A percentile compares a stretch with the other conserved stretches of the same genome.
phyloP scores from a whole-genome alignment of 768 basidiomycete genomes.

The Trametes cubensis region DNA sequence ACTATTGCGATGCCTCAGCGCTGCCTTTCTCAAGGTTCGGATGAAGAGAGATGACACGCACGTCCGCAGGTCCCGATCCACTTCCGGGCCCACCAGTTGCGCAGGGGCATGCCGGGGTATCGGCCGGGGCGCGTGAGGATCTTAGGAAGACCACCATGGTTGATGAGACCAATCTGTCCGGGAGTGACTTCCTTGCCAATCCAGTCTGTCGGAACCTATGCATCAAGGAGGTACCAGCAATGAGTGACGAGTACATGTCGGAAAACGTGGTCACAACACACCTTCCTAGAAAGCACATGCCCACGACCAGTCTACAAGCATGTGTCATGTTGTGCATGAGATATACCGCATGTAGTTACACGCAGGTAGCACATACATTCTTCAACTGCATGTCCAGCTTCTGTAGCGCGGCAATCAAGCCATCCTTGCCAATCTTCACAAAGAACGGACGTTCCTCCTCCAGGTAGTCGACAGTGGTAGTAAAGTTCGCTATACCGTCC shows the following conservation, averaged over 20 bases:
- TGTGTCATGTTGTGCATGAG: not conserved
- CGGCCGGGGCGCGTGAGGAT: constrained; percentile 73
- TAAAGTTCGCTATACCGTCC: constrained; percentile 37
- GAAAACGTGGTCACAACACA: constrained; percentile 17
- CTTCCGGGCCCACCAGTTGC: constrained; percentile 85
- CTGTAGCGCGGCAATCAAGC: constrained; percentile 68
- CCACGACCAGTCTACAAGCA: constrained; percentile 53
- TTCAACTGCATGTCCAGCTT: constrained; percentile 67
- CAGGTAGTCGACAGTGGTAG: constrained; percentile 50
- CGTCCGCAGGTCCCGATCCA: constrained; percentile 71
- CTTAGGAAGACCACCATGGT: constrained; percentile 83
- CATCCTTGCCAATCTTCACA: constrained; percentile 65
- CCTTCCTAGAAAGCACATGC: constrained; percentile 67
- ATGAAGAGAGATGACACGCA: constrained; percentile 26
- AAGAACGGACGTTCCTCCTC: constrained; percentile 70
- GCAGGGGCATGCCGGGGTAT: constrained; percentile 73
- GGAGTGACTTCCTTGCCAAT: constrained; percentile 72
- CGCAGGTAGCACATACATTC: constrained; percentile 39
- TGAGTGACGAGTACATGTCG: no score
- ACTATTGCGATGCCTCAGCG: constrained; percentile 42
- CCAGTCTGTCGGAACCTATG: constrained; percentile 64
- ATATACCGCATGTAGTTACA: not conserved
- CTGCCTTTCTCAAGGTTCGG: not conserved
- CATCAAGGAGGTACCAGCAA: not conserved
- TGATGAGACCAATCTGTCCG: constrained; percentile 73